Evolutionary conservation across 1,284 basidiomycete genomes (phyloP), one percentile per base, ranked within the genome.

Genomic region (Pterula multifida): DNA sequence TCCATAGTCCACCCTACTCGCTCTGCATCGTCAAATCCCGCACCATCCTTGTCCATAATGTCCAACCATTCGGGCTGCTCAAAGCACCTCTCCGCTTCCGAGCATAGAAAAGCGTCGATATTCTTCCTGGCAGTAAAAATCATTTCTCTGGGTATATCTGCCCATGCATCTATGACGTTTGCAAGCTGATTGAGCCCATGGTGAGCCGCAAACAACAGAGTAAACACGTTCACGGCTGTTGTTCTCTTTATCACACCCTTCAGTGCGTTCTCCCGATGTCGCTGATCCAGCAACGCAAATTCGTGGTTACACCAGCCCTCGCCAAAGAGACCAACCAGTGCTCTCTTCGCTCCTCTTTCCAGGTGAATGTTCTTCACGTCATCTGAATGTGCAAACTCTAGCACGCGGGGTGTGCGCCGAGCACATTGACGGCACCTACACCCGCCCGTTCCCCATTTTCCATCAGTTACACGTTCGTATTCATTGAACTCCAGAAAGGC

Each of bases 291-390:
- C 0, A 68, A 62, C 1, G 85, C 84, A 56, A 95, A 86, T 54
- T 94, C 90, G 26, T 77, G 60, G 0, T 77, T 85, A 54, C 80
- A 83, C 92, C 91, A 95, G 2, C 85, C 82, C 55, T 90, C 84
- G 6, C 87, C 88, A 60, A 90, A 95, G 19, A 88, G 72, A 0
- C 81, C 79, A 0, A 90, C 79, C 3, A 96, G 70, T 12, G 85
- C 87, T 2, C 81, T 70, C 4, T 85, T 72, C 0, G 87, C 81
- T 0, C 82, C 81, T 3, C 79, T 72, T 48, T 87, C 81, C 1
- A 96, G 74, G 36, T 78, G 69, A 0, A 70, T 58, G 57, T 90
- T 89, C 53, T 79, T 75, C 15, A 93, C 83, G 57, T 95, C 91
- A 3, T 83, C 76, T 0, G 72, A 61, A 3, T 81, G 57, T 0